Evolutionary conservation across 2,329 filamentous ascomycete genomes (phyloP).

Genomic region (Raffaelea ambrosiae): DNA sequence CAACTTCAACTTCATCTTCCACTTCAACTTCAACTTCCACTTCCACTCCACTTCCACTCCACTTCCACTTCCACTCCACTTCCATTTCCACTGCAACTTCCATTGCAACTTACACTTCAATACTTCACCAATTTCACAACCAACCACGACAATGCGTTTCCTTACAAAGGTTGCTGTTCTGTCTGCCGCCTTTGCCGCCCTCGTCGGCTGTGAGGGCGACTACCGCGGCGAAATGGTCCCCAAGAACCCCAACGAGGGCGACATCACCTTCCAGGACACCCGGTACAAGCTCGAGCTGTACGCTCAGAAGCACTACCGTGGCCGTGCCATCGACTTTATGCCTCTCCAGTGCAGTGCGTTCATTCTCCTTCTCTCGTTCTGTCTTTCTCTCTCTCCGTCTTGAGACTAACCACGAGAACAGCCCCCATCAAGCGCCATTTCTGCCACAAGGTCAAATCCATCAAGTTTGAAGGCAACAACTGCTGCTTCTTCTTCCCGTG

Average conservation of each 20-base stretch:
- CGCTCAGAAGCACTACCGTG: neutral
- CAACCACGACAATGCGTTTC: neutral
- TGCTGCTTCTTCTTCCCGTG: slow-evolving; percentile 9
- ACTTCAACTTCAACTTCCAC: too few species aligned
- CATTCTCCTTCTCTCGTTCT: neutral
- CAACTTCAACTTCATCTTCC: neutral
- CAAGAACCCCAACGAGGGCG: neutral
- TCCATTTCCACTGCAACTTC: neutral
- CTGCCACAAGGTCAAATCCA: neutral
- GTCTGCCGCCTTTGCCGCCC: neutral
- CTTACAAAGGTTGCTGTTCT: neutral
- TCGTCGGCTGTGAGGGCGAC: neutral
- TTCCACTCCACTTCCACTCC: too few species aligned
- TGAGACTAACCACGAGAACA: neutral
- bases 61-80: neutral
- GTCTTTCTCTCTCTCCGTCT: neutral
- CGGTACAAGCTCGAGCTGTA: neutral
- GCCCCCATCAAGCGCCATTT: neutral
- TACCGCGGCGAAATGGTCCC: too few species aligned
- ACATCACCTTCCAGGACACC: neutral
- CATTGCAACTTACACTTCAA: neutral
- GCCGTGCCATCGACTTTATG: neutral
- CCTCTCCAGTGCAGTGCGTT: slow-evolving; percentile 2
- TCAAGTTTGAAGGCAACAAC: slow-evolving; percentile 4
- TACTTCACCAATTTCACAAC: neutral